Conservation (phyloP, 2,329 filamentous ascomycete species). For the Dactylonectria macrodidyma region DNA sequence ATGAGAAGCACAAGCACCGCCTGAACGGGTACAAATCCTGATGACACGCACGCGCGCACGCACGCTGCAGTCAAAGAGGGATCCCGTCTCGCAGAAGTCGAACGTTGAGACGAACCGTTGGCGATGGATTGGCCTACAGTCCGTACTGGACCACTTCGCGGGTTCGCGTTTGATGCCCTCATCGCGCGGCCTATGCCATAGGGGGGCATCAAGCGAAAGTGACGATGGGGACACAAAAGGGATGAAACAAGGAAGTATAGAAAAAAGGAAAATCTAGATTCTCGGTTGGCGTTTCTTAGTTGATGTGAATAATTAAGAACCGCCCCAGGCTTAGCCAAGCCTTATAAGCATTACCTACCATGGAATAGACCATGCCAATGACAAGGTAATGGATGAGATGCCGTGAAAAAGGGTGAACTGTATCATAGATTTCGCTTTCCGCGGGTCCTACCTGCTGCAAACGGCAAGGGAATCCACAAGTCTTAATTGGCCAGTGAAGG, state of each 20-base stretch:
- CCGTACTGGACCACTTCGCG: not conserved
- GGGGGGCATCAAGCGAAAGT: not conserved
- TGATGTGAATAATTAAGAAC: not conserved
- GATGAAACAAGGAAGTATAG: no score
- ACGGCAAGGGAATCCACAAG: not conserved
- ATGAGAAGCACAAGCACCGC: not conserved
- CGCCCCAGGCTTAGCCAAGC: no score
- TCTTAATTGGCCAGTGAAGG: slow-evolving; percentile 14
- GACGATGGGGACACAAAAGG: no score
- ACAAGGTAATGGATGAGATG: not conserved
- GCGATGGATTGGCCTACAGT: slow-evolving; percentile 7
- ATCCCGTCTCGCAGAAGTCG: slow-evolving; percentile 2
- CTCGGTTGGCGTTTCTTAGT: not conserved
- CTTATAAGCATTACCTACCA: not conserved
- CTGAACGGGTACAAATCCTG: slow-evolving; percentile 1
- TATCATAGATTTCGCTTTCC: no score
- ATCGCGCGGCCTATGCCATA: not conserved
- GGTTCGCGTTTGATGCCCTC: slow-evolving; percentile 13
- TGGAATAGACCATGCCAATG: not conserved
- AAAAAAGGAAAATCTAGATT: not conserved
- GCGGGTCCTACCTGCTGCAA: no score
- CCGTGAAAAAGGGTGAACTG: not conserved
- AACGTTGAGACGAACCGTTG: slow-evolving; percentile 18
- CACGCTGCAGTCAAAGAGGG: not conserved
- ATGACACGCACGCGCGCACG: slow-evolving; percentile 19